Evolutionary conservation across 176 grass and related monocot genomes (phyloP).

Genomic region (Raddia guianensis): DNA sequence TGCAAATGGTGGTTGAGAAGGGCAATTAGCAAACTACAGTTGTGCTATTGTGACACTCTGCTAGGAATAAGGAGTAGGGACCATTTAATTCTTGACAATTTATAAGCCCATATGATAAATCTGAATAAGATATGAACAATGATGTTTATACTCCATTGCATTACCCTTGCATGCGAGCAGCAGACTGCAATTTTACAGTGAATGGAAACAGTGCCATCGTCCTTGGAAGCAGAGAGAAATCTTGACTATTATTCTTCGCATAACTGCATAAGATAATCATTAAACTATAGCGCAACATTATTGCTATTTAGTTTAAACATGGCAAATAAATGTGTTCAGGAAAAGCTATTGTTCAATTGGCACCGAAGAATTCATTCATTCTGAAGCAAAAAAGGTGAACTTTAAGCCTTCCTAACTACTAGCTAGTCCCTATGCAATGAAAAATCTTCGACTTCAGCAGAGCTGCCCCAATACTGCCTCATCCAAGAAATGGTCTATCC

Average conservation of each 20-base stretch:
- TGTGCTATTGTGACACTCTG: background rate
- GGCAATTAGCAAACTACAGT: background rate
- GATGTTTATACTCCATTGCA: background rate
- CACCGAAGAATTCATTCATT: background rate
- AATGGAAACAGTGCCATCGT: background rate
- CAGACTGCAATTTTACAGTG: background rate
- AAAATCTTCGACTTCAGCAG: background rate
- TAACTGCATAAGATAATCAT: conserved; percentile 4
- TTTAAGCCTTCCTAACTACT: background rate
- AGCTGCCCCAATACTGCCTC: background rate
- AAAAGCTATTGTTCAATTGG: background rate
- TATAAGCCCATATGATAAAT: background rate
- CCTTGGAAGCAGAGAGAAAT: background rate
- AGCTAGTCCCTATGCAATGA: background rate
- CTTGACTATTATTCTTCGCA: background rate
- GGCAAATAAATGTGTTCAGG: conserved; percentile 1
- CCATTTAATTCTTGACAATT: conserved; percentile 2
- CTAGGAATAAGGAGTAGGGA: background rate
- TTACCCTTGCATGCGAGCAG: background rate
- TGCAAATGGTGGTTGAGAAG: conserved; percentile 20
- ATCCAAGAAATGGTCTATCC: background rate
- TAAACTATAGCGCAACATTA: background rate
- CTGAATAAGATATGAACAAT: background rate
- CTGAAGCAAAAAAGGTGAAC: background rate
- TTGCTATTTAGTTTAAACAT: background rate